phyloP scores from a whole-genome alignment of 1,284 basidiomycete species.

The Austroboletus novae-zelandiae region DNA sequence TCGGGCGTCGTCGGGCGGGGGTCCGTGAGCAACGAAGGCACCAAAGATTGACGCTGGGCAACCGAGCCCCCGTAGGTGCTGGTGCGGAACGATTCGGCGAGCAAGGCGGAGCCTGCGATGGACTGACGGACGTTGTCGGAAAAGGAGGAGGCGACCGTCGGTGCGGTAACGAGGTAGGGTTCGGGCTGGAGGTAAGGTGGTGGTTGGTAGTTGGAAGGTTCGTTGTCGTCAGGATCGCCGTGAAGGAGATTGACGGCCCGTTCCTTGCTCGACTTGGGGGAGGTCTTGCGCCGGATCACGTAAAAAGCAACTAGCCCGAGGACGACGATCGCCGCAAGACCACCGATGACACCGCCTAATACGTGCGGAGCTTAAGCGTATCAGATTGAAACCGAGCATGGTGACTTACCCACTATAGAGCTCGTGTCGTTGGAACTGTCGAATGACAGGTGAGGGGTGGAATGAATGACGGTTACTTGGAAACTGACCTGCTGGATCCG shows the following conservation, averaged over 20 bases:
- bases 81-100: constrained; percentile 17
- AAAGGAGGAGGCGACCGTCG: constrained; percentile 41
- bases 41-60: constrained; percentile 17
- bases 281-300: constrained; percentile 49
- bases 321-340: constrained; percentile 46
- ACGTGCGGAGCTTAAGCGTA: constrained; percentile 4
- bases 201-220: constrained; percentile 39
- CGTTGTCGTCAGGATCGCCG: constrained; percentile 50
- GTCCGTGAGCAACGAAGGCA: constrained; percentile 22
- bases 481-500: constrained; percentile 13
- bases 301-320: constrained; percentile 48
- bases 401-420: constrained; percentile 54
- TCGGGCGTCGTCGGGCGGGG: constrained; percentile 25
- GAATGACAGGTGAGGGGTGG: not conserved
- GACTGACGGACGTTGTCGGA: constrained; percentile 23
- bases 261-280: constrained; percentile 42
- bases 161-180: constrained; percentile 67
- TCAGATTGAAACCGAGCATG: not conserved
- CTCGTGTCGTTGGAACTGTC: constrained; percentile 47
- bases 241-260: constrained; percentile 63
- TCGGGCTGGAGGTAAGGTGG: constrained; percentile 71
- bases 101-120: constrained; percentile 16
- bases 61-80: constrained; percentile 13
- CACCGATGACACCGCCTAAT: constrained; percentile 63
- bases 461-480: not conserved